phyloP scores from a whole-genome alignment of 164 flowering plant species.

The Vitis cinerea region DNA sequence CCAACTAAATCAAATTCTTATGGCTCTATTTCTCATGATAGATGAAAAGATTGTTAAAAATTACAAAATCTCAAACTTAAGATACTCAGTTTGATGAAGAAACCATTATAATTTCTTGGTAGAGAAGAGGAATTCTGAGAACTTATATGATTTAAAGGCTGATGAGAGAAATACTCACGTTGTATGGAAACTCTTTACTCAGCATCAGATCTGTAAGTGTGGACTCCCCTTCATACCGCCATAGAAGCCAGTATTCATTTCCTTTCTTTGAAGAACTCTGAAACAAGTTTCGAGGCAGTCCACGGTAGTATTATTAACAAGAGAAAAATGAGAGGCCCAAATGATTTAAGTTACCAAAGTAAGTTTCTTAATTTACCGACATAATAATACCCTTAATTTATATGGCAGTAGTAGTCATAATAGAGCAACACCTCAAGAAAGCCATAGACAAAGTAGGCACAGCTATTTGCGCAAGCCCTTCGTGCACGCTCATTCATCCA shows the following conservation, averaged over 20 bases:
- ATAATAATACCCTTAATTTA: slow-evolving; percentile 20
- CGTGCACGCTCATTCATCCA: slow-evolving; percentile 99
- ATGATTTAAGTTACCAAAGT: not conserved
- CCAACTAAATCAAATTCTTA: no score
- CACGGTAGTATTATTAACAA: not conserved
- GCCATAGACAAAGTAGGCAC: slow-evolving; percentile 94
- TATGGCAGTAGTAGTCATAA: slow-evolving; percentile 16
- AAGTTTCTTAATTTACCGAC: not conserved
- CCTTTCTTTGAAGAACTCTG: slow-evolving; percentile 86
- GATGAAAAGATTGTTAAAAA: no score
- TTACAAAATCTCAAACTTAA: no score
- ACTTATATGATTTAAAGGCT: not conserved
- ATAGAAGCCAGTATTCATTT: slow-evolving; percentile 88
- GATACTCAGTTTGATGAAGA: no score
- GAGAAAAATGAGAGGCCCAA: not conserved
- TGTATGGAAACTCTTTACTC: slow-evolving; percentile 96
- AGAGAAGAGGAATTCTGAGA: not conserved
- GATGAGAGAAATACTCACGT: slow-evolving; percentile 63
- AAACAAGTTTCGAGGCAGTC: slow-evolving; percentile 15
- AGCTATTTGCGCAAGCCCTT: slow-evolving; percentile 90
- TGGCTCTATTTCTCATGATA: no score
- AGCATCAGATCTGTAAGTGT: slow-evolving; percentile 85
- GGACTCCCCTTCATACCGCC: slow-evolving; percentile 90
- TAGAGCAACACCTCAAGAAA: slow-evolving; percentile 82
- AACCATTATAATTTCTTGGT: not conserved